Conservation (phyloP, 2,329 filamentous ascomycete genomes). For the Curvularia lunata region DNA sequence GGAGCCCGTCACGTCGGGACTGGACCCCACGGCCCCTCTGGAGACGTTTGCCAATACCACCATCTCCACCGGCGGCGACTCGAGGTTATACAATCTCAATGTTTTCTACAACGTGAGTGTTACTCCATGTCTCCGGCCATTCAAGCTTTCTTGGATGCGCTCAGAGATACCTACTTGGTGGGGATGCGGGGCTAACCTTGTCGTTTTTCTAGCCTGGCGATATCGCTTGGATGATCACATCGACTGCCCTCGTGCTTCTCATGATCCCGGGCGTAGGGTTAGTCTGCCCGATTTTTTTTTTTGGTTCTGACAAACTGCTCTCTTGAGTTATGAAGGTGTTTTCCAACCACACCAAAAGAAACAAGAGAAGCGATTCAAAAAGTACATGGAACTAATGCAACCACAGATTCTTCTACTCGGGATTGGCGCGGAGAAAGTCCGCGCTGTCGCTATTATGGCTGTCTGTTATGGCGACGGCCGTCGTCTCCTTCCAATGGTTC, state of each 20-base stretch:
- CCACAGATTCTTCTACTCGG: conserved; percentile 85
- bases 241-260: conserved; percentile 80
- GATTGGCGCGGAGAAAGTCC: conserved; percentile 86
- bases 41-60: conserved; percentile 63
- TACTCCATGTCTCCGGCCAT: background rate
- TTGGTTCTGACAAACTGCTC: background rate
- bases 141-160: background rate
- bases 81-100: conserved; percentile 75
- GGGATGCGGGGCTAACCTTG: conserved; percentile 34
- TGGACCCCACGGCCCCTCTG: conserved; percentile 43
- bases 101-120: conserved; percentile 76
- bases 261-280: conserved; percentile 91
- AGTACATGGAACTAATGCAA: conserved; percentile 7
- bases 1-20: conserved; percentile 37
- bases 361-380: background rate
- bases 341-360: background rate
- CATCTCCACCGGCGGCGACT: conserved; percentile 68
- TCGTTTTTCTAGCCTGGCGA: conserved; percentile 68
- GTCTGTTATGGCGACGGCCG: conserved; percentile 78
- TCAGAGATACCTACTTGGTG: conserved; percentile 14
- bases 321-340: background rate
- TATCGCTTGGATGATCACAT: conserved; percentile 79
- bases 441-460: conserved; percentile 86
- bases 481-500: conserved; percentile 92
- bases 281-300: conserved; percentile 27